Percentiles rank a stretch among this genome's conserved stretches.
These are phyloP conservation scores for Phanerochaete carnosa DNA, from an alignment of 768 basidiomycete genomes.

Conservation along the genomic window DNA sequence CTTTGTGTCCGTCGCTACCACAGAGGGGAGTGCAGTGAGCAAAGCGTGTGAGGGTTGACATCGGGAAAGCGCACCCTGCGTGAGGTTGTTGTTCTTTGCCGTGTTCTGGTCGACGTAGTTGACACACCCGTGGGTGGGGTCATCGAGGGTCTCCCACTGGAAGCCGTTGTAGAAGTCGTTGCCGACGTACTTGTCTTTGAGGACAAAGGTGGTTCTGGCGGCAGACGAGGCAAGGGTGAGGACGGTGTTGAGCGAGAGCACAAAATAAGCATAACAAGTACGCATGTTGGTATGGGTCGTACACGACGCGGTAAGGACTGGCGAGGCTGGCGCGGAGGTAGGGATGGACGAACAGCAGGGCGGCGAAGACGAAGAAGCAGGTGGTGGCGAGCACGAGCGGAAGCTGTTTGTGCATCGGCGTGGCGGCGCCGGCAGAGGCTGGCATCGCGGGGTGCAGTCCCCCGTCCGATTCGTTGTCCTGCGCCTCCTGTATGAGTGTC, in stretches of 20 bases:
- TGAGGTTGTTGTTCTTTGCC: slow-evolving; percentile 40
- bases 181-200: slow-evolving; percentile 29
- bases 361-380: slow-evolving; percentile 20
- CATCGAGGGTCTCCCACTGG: slow-evolving; percentile 46
- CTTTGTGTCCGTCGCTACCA: slow-evolving; percentile 33
- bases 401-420: not conserved
- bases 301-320: slow-evolving; percentile 17
- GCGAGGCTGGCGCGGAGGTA: slow-evolving; percentile 10
- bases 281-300: slow-evolving; percentile 27
- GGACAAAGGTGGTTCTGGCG: slow-evolving; percentile 17
- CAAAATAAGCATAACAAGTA: slow-evolving; percentile 25
- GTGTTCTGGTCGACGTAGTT: slow-evolving; percentile 49
- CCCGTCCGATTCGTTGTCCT: not conserved
- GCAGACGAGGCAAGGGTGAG: slow-evolving; percentile 12
- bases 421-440: not conserved
- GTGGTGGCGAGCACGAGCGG: slow-evolving; percentile 9
- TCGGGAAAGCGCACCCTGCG: slow-evolving; percentile 36
- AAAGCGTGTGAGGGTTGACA: not conserved
- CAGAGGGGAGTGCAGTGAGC: not conserved
- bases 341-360: slow-evolving; percentile 23
- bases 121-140: slow-evolving; percentile 67
- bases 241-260: slow-evolving; percentile 13
- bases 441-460: not conserved
- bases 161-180: slow-evolving; percentile 44
- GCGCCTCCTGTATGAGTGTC: not conserved